These are phyloP conservation scores for Aspergillus mulundensis DNA, from an alignment of 495 filamentous ascomycete genomes.

Conservation along the genomic window DNA sequence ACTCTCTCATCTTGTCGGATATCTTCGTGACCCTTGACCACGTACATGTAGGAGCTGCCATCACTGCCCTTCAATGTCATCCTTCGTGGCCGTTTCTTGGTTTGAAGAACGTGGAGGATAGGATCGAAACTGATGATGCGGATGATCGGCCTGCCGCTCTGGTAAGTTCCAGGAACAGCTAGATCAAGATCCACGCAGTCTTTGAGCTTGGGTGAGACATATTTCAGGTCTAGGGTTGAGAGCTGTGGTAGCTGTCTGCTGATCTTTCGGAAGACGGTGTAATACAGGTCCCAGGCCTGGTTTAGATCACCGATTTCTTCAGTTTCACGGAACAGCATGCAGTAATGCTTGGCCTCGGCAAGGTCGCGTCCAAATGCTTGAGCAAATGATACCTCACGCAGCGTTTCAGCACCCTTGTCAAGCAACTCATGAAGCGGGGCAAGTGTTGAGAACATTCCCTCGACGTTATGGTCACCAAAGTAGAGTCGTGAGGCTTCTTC, in stretches of 20 bases:
- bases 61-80: slow-evolving; percentile 86
- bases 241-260: slow-evolving; percentile 88
- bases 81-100: slow-evolving; percentile 91
- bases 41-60: slow-evolving; percentile 77
- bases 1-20: slow-evolving; percentile 98
- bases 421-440: slow-evolving; percentile 88
- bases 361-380: slow-evolving; percentile 95
- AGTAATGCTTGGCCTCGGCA: slow-evolving; percentile 91
- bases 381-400: slow-evolving; percentile 95
- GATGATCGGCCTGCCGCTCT: slow-evolving; percentile 79
- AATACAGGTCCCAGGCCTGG: slow-evolving; percentile 98
- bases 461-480: slow-evolving; percentile 93
- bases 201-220: slow-evolving; percentile 90
- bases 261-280: slow-evolving; percentile 94
- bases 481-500: slow-evolving; percentile 91
- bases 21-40: slow-evolving; percentile 96
- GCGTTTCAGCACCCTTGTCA: slow-evolving; percentile 82
- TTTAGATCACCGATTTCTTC: slow-evolving; percentile 91
- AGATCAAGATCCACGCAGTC: slow-evolving; percentile 78
- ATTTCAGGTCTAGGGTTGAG: slow-evolving; percentile 87
- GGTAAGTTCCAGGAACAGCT: slow-evolving; percentile 91
- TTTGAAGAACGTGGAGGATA: slow-evolving; percentile 86
- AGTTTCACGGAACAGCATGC: slow-evolving; percentile 80
- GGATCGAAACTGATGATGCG: slow-evolving; percentile 85
- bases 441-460: slow-evolving; percentile 92